Conservation (phyloP, 2,329 filamentous ascomycete species). For the Aureobasidium sp. region DNA sequence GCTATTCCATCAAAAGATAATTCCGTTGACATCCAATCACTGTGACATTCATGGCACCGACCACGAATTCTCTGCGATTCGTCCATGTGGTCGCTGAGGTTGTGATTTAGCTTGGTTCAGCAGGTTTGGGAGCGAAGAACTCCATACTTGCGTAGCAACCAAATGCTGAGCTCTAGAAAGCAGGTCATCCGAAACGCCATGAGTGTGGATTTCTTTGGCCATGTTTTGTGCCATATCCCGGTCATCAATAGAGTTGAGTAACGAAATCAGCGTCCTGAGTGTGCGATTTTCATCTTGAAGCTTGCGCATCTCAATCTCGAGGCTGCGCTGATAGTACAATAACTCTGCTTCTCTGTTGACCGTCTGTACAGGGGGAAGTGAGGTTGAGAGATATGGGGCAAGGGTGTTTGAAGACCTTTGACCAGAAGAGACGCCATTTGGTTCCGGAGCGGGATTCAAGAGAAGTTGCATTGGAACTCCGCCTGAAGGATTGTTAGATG, state of each 20-base stretch:
- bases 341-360: not conserved
- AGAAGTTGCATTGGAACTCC: slow-evolving; percentile 2
- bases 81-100: not conserved
- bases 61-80: not conserved
- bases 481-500: not conserved
- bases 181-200: not conserved
- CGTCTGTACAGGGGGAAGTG: not conserved
- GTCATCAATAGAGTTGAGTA: not conserved
- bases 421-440: not conserved
- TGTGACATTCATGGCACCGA: not conserved
- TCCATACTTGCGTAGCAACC: not conserved
- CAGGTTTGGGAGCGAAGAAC: not conserved
- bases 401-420: not conserved
- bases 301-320: not conserved
- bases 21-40: not conserved
- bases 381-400: not conserved
- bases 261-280: not conserved
- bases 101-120: not conserved
- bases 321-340: not conserved
- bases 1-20: not conserved
- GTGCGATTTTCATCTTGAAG: not conserved
- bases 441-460: not conserved
- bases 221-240: not conserved
- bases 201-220: not conserved
- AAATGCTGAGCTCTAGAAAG: not conserved